Evolutionary conservation across 768 basidiomycete genomes (phyloP).

Genomic region (Rhodotorula taiwanensis): DNA sequence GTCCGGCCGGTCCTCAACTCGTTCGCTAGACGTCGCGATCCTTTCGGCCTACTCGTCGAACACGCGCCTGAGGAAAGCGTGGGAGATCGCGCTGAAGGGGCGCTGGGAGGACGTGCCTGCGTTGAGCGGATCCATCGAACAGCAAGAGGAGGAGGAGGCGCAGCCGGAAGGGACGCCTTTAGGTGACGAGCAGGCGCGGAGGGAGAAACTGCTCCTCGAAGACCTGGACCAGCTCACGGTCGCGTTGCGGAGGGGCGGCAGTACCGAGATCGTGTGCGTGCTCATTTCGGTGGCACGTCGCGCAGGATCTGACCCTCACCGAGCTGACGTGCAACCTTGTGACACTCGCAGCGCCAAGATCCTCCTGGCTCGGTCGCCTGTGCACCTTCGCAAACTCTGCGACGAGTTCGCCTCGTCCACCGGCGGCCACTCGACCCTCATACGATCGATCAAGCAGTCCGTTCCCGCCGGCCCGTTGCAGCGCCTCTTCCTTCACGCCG

Average conservation of each 20-base stretch:
- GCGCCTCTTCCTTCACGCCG: conserved; percentile 19
- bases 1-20: not conserved
- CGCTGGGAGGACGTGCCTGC: conserved; percentile 19
- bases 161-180: not conserved
- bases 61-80: conserved; percentile 22
- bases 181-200: not conserved
- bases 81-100: conserved; percentile 29
- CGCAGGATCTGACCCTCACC: no score
- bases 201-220: conserved; percentile 13
- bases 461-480: conserved; percentile 18
- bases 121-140: not conserved
- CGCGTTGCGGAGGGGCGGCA: conserved; percentile 25
- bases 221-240: conserved; percentile 36
- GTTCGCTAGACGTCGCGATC: conserved; percentile 32
- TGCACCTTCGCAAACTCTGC: conserved; percentile 8
- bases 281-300: no score
- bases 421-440: conserved; percentile 16
- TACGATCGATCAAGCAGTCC: conserved; percentile 29
- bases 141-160: not conserved
- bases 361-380: conserved; percentile 31
- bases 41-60: conserved; percentile 20
- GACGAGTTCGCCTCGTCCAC: conserved; percentile 28
- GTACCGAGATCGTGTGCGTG: conserved; percentile 27
- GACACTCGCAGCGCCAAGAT: conserved; percentile 21
- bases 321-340: not conserved